phyloP scores from a whole-genome alignment of 805 yeast genomes.

The Barnettozyma populi region DNA sequence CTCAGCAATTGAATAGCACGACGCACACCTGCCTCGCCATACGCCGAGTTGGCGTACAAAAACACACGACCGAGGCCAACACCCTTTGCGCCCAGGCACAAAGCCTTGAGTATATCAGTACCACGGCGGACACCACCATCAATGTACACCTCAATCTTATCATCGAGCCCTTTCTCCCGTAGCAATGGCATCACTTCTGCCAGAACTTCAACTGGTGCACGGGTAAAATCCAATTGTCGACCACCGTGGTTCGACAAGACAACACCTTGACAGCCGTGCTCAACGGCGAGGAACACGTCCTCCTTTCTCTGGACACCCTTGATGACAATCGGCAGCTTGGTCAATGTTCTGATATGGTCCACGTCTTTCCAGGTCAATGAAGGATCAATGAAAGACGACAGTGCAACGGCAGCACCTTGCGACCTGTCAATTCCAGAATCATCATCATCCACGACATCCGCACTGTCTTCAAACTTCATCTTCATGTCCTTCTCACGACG shows the following conservation, averaged over 20 bases:
- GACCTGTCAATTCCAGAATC: slow-evolving; percentile 53
- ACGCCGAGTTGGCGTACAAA: slow-evolving; percentile 55
- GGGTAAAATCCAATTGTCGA: slow-evolving; percentile 75
- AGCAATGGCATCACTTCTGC: slow-evolving; percentile 61
- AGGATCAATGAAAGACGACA: slow-evolving; percentile 80
- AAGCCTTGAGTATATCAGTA: slow-evolving; percentile 58
- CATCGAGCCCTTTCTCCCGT: slow-evolving; percentile 39
- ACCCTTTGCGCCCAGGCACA: slow-evolving; percentile 66
- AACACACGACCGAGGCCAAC: slow-evolving; percentile 69
- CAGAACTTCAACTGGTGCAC: slow-evolving; percentile 71
- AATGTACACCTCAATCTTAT: slow-evolving; percentile 49
- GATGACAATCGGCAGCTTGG: slow-evolving; percentile 61
- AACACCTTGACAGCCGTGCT: slow-evolving; percentile 70
- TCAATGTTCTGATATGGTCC: slow-evolving; percentile 45
- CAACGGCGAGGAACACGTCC: slow-evolving; percentile 69
- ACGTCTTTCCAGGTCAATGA: slow-evolving; percentile 62
- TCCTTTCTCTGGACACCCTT: slow-evolving; percentile 85
- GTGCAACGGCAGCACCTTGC: slow-evolving; percentile 83
- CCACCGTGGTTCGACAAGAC: slow-evolving; percentile 89
- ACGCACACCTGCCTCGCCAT: slow-evolving; percentile 61
- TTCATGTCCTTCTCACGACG: slow-evolving; percentile 86
- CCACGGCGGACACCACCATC: slow-evolving; percentile 73
- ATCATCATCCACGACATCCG: slow-evolving; percentile 45
- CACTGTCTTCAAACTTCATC: slow-evolving; percentile 46
- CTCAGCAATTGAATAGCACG: slow-evolving; percentile 56